phyloP scores from a whole-genome alignment of 192 early-diverging fungal species.

The Chytriomyces sp. region DNA sequence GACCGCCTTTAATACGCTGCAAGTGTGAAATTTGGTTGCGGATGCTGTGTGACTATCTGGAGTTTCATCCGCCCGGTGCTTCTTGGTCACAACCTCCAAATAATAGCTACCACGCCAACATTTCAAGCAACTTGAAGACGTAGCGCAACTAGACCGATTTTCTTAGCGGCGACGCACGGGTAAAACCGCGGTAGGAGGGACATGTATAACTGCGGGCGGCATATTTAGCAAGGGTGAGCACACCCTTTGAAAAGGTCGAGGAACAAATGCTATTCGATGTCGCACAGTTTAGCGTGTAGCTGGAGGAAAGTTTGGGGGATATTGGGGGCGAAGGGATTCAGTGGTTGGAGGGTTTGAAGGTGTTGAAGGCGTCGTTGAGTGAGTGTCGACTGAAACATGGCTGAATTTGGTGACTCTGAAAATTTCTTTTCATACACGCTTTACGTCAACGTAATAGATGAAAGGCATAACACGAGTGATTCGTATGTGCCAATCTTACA shows the following conservation, averaged over 20 bases:
- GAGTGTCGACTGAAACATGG: not conserved
- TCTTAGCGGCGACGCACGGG: not conserved
- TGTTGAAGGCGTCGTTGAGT: not conserved
- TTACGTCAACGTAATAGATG: too few species aligned
- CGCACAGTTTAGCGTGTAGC: conserved; percentile 11
- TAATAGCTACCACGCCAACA: conserved; percentile 4
- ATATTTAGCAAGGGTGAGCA: not conserved
- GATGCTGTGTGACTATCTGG: conserved; percentile 6
- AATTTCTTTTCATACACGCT: too few species aligned
- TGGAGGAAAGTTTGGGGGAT: not conserved
- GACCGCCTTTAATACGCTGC: not conserved
- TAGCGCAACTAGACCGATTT: conserved; percentile 21
- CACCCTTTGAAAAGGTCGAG: conserved; percentile 24
- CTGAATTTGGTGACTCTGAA: too few species aligned
- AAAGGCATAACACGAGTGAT: too few species aligned
- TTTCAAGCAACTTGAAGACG: conserved; percentile 26
- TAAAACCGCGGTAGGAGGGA: not conserved
- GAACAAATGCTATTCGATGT: conserved; percentile 8
- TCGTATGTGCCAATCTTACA: too few species aligned
- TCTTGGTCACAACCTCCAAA: not conserved
- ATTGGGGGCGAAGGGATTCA: not conserved
- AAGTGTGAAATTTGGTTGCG: conserved; percentile 4
- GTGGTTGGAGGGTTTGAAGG: not conserved
- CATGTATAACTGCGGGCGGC: not conserved
- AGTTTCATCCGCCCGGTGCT: not conserved